Percentiles rank a stretch among this genome's conserved stretches.
phyloP scores from a whole-genome alignment of 169 alveolate species.

The Plasmodium coatneyi region DNA sequence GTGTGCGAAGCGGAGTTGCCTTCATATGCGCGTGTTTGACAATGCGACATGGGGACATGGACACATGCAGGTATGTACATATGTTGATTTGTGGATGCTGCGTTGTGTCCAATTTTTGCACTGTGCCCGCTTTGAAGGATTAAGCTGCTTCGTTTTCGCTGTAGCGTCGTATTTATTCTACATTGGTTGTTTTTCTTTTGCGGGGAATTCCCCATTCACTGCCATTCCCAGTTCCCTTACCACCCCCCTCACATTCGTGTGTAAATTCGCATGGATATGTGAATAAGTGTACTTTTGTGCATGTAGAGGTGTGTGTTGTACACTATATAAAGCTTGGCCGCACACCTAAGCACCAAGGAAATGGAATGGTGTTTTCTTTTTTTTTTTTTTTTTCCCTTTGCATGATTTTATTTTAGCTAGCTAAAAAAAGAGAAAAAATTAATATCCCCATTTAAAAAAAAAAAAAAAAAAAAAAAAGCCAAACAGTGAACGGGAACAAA shows the following conservation, averaged over 20 bases:
- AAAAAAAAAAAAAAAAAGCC: not conserved
- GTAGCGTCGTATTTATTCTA: not conserved
- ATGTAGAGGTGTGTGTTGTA: not conserved
- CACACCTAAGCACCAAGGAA: not conserved
- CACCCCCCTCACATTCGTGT: not conserved
- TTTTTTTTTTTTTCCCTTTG: not conserved
- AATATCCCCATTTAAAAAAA: not conserved
- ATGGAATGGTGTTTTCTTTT: not conserved
- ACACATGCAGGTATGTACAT: not conserved
- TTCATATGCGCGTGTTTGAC: not conserved
- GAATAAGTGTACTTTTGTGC: not conserved
- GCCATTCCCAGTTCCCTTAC: not conserved
- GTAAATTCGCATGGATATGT: not conserved
- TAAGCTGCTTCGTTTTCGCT: not conserved
- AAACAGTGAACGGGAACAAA: not conserved
- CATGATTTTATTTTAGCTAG: not conserved
- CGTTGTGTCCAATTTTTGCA: not conserved
- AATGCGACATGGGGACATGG: not conserved
- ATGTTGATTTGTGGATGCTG: not conserved
- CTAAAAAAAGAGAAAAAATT: not conserved
- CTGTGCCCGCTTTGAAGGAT: not conserved
- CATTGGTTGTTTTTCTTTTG: not conserved
- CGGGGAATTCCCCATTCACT: not conserved
- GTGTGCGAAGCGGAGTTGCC: not conserved
- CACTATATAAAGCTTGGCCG: not conserved